Base-by-base conservation (phyloP, 116 monocot species). In the Zostera marina region DNA sequence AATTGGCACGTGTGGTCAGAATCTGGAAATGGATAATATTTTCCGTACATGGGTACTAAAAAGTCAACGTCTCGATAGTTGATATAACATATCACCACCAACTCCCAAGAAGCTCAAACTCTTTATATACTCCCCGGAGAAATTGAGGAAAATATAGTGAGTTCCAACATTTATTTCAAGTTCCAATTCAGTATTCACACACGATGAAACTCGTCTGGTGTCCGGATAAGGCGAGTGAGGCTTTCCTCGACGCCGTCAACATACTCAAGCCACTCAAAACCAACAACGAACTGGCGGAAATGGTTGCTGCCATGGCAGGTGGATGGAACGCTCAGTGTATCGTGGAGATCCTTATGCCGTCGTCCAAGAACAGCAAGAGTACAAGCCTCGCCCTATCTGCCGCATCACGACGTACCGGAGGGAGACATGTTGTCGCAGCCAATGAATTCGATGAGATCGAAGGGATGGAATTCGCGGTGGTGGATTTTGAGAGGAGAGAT, bases 281-380 rank as follows among this genome's bases (percentile, higher is more conserved):
- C 7, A 41, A 67, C 9, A 68, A 72, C 40, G 67, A 71, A 22
- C 78, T 69, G 11, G 88, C 79, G 9, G 81, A 83, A 71, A 68
- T 89, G 21, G 69, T 89, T 22, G 69, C 88, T 0, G 77, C 88
- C 45, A 73, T 80, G 81, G 88, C 75, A 14, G 88, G 88, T 0
- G 88, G 88, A 0, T 89, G 83, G 84, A 69, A 71, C 21, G 70
- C 80, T 14, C 80, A 68, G 63, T 66, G 71, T 17, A 68, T 83
- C 22, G 69, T 79, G 1, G 72, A 82, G 49, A 76, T 71, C 5
- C 68, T 59, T 67, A 22, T 47, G 1, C 43, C 55, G 5, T 32
- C 32, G 5, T 32, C 32, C 13, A 15, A 51, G 4, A 21, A 47
- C 43, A 54, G 53, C 12, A 52, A 54, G 1, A 55, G 68, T 6